phyloP scores from a whole-genome alignment of 148 eudicot genomes.

The Chenopodium album region DNA sequence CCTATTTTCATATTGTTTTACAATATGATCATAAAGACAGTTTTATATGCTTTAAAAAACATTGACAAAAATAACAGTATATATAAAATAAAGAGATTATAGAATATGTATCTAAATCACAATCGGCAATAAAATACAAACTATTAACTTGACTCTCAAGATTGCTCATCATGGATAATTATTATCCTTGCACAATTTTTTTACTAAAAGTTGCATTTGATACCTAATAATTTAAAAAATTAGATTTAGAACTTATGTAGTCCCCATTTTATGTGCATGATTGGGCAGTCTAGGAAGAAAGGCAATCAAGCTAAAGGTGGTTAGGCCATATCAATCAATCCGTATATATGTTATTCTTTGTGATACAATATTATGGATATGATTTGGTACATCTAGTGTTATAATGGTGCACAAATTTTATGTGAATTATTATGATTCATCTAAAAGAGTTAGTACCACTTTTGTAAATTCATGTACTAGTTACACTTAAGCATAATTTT shows the following conservation, averaged over 20 bases:
- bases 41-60: too few species aligned
- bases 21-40: too few species aligned
- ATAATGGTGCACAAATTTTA: not conserved
- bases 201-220: too few species aligned
- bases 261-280: constrained; percentile 9
- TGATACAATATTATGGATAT: not conserved
- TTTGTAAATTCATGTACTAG: not conserved
- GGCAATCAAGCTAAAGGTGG: not conserved
- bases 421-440: not conserved
- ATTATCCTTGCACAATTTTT: too few species aligned
- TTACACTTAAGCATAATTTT: not conserved
- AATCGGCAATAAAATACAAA: too few species aligned
- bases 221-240: too few species aligned
- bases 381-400: not conserved
- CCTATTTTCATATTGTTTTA: too few species aligned
- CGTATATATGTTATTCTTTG: not conserved
- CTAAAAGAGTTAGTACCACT: not conserved
- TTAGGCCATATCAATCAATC: constrained; percentile 3
- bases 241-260: not conserved
- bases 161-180: too few species aligned
- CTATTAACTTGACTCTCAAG: too few species aligned
- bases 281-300: constrained; percentile 3
- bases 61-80: too few species aligned
- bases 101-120: too few species aligned
- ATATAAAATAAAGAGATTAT: too few species aligned